Evolutionary conservation across 2,329 filamentous ascomycete species (phyloP).

Genomic region (Leptographium wingfieldii): DNA sequence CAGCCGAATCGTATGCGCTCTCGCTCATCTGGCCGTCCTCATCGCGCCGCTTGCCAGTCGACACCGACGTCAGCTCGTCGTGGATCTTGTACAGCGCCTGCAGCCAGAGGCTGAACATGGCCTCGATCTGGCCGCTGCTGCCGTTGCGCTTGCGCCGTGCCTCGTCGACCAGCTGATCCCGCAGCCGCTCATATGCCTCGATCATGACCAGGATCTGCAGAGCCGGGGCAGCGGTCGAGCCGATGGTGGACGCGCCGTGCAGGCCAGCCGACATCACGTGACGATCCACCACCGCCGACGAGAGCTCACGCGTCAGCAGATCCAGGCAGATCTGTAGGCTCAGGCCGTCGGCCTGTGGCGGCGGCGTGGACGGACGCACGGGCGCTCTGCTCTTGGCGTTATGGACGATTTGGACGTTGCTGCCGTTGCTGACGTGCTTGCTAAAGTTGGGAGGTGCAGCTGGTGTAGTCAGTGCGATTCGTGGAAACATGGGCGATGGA

Average conservation of each 20-base stretch:
- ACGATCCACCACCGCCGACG: constrained; percentile 22
- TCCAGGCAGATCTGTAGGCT: constrained; percentile 38
- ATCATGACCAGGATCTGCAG: constrained; percentile 46
- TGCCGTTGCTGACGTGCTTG: background rate
- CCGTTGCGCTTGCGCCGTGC: constrained; percentile 14
- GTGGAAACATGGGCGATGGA: constrained; percentile 1
- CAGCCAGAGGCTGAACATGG: constrained; percentile 40
- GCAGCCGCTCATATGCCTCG: constrained; percentile 42
- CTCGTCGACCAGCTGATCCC: constrained; percentile 28
- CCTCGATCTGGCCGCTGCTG: constrained; percentile 21
- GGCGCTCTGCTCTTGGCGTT: background rate
- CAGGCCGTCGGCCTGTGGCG: constrained; percentile 21
- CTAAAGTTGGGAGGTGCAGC: background rate
- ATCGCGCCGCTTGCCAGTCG: constrained; percentile 10
- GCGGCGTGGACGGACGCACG: background rate
- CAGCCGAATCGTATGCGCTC: constrained; percentile 21
- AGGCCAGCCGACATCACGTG: background rate
- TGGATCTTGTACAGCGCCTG: constrained; percentile 35
- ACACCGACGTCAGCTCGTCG: constrained; percentile 21
- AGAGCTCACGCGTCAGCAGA: constrained; percentile 36
- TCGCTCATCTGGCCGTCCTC: constrained; percentile 14
- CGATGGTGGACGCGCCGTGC: background rate
- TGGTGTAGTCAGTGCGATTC: background rate
- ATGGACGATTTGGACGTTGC: background rate
- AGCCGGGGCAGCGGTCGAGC: constrained; percentile 24